These are phyloP conservation scores for Septoria petroselini DNA, from an alignment of 2,329 filamentous ascomycete genomes.

Conservation along the genomic window DNA sequence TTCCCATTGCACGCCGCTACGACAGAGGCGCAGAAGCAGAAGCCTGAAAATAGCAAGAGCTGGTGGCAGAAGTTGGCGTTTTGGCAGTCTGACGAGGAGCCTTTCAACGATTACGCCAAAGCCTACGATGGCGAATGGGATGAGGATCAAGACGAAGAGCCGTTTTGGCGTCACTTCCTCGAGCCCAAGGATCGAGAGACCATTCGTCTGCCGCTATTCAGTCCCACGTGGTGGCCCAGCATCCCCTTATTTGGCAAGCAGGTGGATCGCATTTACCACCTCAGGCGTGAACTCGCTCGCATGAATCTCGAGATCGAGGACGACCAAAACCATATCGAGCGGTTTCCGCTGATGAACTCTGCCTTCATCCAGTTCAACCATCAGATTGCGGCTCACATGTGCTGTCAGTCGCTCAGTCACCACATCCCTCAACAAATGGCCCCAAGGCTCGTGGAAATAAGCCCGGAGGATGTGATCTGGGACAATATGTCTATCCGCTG, in stretches of 20 bases:
- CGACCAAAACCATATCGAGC: slow-evolving; percentile 80
- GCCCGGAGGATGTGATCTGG: slow-evolving; percentile 90
- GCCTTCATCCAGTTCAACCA: slow-evolving; percentile 99
- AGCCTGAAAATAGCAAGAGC: slow-evolving; percentile 22
- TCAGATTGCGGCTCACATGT: slow-evolving; percentile 97
- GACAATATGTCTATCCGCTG: slow-evolving; percentile 94
- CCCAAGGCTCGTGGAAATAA: slow-evolving; percentile 87
- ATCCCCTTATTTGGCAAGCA: slow-evolving; percentile 81
- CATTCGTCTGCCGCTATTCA: slow-evolving; percentile 67
- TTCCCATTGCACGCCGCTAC: slow-evolving; percentile 26
- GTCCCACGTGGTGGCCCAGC: slow-evolving; percentile 67
- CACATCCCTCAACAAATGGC: slow-evolving; percentile 92
- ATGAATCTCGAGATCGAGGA: slow-evolving; percentile 88
- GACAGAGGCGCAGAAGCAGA: slow-evolving; percentile 17
- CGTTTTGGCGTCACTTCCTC: slow-evolving; percentile 79
- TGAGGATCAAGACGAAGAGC: slow-evolving; percentile 61
- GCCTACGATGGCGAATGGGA: slow-evolving; percentile 62
- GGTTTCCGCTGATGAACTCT: slow-evolving; percentile 88
- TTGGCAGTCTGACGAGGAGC: slow-evolving; percentile 32
- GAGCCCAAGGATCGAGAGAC: slow-evolving; percentile 79
- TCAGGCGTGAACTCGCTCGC: slow-evolving; percentile 77
- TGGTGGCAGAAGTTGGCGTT: slow-evolving; percentile 36
- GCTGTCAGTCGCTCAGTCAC: slow-evolving; percentile 85
- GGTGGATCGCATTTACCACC: slow-evolving; percentile 92
- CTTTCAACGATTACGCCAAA: slow-evolving; percentile 53